Conservation (phyloP, 2,329 filamentous ascomycete genomes). For the Sporothrix pseudoabietina region DNA sequence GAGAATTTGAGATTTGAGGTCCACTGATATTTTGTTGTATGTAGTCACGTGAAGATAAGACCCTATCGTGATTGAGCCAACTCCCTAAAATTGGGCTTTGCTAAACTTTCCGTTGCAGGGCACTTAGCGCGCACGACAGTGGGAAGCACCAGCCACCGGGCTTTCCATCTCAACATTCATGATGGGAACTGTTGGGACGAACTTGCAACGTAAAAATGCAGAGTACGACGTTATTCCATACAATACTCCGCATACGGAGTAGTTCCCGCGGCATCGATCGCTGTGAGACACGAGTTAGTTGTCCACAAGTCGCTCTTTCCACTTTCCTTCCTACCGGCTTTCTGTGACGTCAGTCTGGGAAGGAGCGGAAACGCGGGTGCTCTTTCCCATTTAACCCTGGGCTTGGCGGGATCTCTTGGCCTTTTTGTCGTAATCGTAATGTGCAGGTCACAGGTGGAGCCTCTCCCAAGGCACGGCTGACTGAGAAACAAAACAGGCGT, state of each 20-base stretch:
- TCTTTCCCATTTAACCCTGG: not conserved
- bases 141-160: not conserved
- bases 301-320: not conserved
- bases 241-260: too few species aligned
- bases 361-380: not conserved
- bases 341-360: not conserved
- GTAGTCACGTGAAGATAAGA: not conserved
- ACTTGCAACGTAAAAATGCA: not conserved
- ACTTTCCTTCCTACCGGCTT: not conserved
- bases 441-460: constrained; percentile 1
- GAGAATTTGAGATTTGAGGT: not conserved
- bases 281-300: not conserved
- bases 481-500: not conserved
- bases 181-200: constrained; percentile 1
- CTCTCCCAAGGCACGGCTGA: not conserved
- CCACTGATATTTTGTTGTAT: not conserved
- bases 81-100: not conserved
- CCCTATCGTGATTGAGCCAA: not conserved
- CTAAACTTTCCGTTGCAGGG: not conserved
- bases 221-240: too few species aligned
- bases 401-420: constrained; percentile 8
- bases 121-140: not conserved
- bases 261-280: not conserved
- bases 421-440: not conserved
- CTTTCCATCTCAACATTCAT: not conserved